Evolutionary conservation across 169 alveolate species (phyloP), one percentile per base, ranked within the genome.

Genomic region (Perkinsus olseni): DNA sequence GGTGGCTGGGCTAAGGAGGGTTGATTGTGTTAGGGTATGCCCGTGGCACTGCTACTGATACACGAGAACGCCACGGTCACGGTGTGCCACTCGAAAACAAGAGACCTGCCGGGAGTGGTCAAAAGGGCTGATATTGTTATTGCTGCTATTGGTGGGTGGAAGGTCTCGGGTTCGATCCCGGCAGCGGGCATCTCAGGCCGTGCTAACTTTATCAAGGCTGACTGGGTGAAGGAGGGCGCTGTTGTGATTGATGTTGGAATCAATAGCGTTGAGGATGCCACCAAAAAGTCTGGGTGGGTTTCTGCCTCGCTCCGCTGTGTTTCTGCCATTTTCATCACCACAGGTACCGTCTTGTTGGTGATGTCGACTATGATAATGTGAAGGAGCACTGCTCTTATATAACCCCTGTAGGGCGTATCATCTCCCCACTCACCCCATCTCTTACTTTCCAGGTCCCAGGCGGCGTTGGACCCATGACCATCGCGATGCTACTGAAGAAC

Each of bases 381-480:
- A 92, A 92, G 38, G 94, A 94, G 91, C 93, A 92, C 74, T 96
- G 97, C 17, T 38, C 92, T 3, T 74, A 91, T 74, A 95, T 97
- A 51, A 96, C 98, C 62, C 98, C 98, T 13, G 82, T 62, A 62
- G 36, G 82, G 0, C 28, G 17, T 4, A 8, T 62, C 28, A 3
- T 11, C 50, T 40, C 31, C 36, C 17, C 8, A 62, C 17, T 13
- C 34, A 24, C 17, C 17, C 31, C 17, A 28, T 21, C 37, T n/a
- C n/a, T n/a, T 4, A 28, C 82, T 21, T 62, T 62, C 8, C 34
- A 62, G 21, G 98, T 97, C 1, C 98, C 98, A 0, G 98, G 98
- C 13, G 98, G 98, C 10, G 97, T 96, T 11, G 98, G 98, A 0
- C 98, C 98, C n/a, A 95, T 97, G 96, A 97, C 98, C 31, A 95